Percentiles rank a stretch among this genome's conserved stretches.
phyloP scores from a whole-genome alignment of 73 alveolate genomes.

The Uronychia setigera region DNA sequence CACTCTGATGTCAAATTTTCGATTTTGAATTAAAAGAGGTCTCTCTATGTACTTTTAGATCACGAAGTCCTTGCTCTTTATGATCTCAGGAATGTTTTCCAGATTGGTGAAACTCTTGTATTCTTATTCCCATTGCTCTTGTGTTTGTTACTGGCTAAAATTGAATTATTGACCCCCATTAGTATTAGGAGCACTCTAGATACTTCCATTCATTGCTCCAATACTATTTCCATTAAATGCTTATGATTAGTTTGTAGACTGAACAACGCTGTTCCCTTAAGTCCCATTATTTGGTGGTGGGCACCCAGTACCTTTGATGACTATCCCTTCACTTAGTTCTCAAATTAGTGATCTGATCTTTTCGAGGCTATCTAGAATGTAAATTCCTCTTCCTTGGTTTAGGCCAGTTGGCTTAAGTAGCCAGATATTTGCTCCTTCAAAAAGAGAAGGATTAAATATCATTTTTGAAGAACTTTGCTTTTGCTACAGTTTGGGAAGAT shows the following conservation, averaged over 20 bases:
- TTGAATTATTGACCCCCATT: too few species aligned
- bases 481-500: background rate
- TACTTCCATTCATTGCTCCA: too few species aligned
- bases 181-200: too few species aligned
- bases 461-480: constrained; percentile 2
- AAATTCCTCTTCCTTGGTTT: constrained; percentile 81
- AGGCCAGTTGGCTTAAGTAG: constrained; percentile 80
- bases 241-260: too few species aligned
- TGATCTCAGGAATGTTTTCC: constrained; percentile 25
- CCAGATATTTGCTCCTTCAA: constrained; percentile 68
- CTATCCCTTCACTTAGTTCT: constrained; percentile 34
- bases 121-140: background rate
- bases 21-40: constrained; percentile 77
- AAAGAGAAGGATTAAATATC: constrained; percentile 35
- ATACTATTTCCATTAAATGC: too few species aligned
- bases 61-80: constrained; percentile 33
- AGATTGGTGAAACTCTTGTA: constrained; percentile 5
- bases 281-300: background rate
- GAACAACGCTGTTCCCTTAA: too few species aligned
- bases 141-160: too few species aligned
- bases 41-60: constrained; percentile 81
- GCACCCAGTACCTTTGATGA: background rate
- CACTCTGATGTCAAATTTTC: constrained; percentile 90
- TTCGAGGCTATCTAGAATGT: constrained; percentile 57
- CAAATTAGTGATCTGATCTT: constrained; percentile 7